A percentile compares a stretch with the other conserved stretches of the same genome.
Conservation (phyloP, 495 filamentous ascomycete genomes). For the Trichoderma asperelloides region DNA sequence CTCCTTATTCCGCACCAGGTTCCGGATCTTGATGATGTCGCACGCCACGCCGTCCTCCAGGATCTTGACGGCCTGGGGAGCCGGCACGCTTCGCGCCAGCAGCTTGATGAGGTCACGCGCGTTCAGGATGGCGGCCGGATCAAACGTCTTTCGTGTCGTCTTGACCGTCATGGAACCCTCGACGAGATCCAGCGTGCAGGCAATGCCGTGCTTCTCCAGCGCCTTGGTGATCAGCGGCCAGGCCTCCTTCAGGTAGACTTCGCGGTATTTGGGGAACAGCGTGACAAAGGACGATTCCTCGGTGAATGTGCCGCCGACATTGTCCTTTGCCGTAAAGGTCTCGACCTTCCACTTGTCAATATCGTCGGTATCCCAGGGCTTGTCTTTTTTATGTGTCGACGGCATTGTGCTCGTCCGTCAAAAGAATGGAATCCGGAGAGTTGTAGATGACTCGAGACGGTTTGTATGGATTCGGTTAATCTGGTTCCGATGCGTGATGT, state of each 20-base stretch:
- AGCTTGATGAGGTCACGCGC: conserved; percentile 91
- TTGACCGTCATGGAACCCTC: conserved; percentile 95
- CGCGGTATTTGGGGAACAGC: conserved; percentile 96
- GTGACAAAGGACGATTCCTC: conserved; percentile 84
- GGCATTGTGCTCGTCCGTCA: conserved; percentile 51
- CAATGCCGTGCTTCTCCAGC: conserved; percentile 73
- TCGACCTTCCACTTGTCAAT: conserved; percentile 98
- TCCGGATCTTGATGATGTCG: conserved; percentile 90
- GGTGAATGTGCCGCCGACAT: conserved; percentile 73
- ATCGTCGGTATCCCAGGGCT: conserved; percentile 96
- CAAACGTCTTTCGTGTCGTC: conserved; percentile 85
- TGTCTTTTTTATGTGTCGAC: conserved; percentile 86
- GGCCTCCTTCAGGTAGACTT: conserved; percentile 83
- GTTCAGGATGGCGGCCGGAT: conserved; percentile 90
- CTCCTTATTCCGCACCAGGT: conserved; percentile 86
- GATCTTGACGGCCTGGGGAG: conserved; percentile 87
- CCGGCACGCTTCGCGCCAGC: conserved; percentile 82
- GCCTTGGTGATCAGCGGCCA: conserved; percentile 77
- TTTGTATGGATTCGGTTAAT: not conserved
- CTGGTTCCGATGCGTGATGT: not conserved
- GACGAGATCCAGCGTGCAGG: conserved; percentile 84
- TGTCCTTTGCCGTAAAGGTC: conserved; percentile 76
- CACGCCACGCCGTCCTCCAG: conserved; percentile 81
- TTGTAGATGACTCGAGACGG: not conserved
- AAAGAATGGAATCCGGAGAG: too few species aligned